These are phyloP conservation scores for Tolypocladium ovalisporum DNA, from an alignment of 2,329 filamentous ascomycete genomes.

Conservation along the genomic window DNA sequence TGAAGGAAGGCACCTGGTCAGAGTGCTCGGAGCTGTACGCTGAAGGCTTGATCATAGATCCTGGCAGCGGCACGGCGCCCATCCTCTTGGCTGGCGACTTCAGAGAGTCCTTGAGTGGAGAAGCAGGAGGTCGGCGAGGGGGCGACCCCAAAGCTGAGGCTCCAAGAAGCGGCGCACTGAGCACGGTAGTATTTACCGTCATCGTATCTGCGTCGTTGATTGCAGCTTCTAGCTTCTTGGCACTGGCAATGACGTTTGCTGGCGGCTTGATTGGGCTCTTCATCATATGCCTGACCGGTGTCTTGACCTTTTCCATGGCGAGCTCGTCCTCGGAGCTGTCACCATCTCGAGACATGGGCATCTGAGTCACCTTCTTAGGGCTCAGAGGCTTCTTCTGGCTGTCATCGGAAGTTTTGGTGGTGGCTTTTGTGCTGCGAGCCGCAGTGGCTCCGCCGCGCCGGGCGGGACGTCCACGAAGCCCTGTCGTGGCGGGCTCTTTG, in stretches of 20 bases:
- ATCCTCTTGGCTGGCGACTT: constrained; percentile 43
- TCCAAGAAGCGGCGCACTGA: background rate
- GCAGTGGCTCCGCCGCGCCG: constrained; percentile 24
- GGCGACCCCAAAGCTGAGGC: constrained; percentile 34
- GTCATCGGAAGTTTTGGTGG: constrained; percentile 13
- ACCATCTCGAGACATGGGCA: constrained; percentile 33
- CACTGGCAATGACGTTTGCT: constrained; percentile 2
- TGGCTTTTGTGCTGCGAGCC: constrained; percentile 20
- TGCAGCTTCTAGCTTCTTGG: constrained; percentile 4
- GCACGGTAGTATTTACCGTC: constrained; percentile 13
- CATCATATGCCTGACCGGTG: constrained; percentile 39
- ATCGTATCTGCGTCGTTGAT: constrained; percentile 6
- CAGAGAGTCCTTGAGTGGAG: constrained; percentile 43
- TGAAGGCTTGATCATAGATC: constrained; percentile 19
- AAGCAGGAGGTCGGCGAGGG: constrained; percentile 40
- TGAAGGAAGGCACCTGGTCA: constrained; percentile 21
- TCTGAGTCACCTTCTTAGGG: constrained; percentile 54
- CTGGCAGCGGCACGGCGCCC: constrained; percentile 17
- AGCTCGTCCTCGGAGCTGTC: constrained; percentile 49
- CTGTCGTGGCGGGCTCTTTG: constrained; percentile 22
- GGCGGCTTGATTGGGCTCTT: constrained; percentile 45
- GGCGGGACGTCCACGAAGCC: constrained; percentile 31
- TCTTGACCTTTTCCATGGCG: constrained; percentile 33
- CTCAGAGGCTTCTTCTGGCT: constrained; percentile 41
- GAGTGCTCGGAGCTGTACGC: constrained; percentile 5